A percentile compares a stretch with the other conserved stretches of the same genome.
Evolutionary conservation across 2,329 filamentous ascomycete species (phyloP).

Genomic region (Teratosphaeria epicoccoides): DNA sequence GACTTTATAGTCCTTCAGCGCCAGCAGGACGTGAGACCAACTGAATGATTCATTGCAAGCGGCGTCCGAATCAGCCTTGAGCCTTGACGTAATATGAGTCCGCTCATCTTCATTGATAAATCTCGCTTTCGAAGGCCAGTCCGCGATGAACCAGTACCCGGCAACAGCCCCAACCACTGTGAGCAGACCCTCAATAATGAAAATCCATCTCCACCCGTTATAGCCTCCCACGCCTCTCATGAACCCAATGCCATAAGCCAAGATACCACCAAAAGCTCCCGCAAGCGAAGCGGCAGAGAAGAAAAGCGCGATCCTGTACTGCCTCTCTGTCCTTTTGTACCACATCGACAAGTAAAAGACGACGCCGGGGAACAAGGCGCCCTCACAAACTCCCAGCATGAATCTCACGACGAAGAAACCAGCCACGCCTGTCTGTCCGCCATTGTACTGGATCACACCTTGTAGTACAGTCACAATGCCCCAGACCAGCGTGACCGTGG

Average conservation of each 20-base stretch:
- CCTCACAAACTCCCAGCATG: slow-evolving; percentile 32
- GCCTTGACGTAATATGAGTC: slow-evolving; percentile 48
- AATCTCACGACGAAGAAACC: slow-evolving; percentile 31
- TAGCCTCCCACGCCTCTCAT: slow-evolving; percentile 36
- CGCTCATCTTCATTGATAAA: slow-evolving; percentile 49
- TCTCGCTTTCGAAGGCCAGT: slow-evolving; percentile 35
- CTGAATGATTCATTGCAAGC: slow-evolving; percentile 57
- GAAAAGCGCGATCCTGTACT: slow-evolving; percentile 49
- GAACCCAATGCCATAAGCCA: slow-evolving; percentile 46
- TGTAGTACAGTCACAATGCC: slow-evolving; percentile 19
- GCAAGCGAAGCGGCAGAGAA: slow-evolving; percentile 47
- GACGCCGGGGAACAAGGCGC: slow-evolving; percentile 51
- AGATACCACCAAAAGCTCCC: slow-evolving; percentile 37
- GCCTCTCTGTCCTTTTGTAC: slow-evolving; percentile 61
- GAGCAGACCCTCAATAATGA: slow-evolving; percentile 44
- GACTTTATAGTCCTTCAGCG: slow-evolving; percentile 57
- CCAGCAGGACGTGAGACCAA: slow-evolving; percentile 55
- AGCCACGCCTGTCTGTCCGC: slow-evolving; percentile 1
- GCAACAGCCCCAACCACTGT: not conserved
- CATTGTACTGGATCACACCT: slow-evolving; percentile 23
- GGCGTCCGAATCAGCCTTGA: slow-evolving; percentile 59
- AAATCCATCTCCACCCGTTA: slow-evolving; percentile 44
- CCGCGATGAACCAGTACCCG: slow-evolving; percentile 19
- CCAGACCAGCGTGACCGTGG: slow-evolving; percentile 32
- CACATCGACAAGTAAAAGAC: slow-evolving; percentile 63